Conservation (phyloP, 2,329 filamentous ascomycete genomes). For the Niveomyces coronatus region DNA sequence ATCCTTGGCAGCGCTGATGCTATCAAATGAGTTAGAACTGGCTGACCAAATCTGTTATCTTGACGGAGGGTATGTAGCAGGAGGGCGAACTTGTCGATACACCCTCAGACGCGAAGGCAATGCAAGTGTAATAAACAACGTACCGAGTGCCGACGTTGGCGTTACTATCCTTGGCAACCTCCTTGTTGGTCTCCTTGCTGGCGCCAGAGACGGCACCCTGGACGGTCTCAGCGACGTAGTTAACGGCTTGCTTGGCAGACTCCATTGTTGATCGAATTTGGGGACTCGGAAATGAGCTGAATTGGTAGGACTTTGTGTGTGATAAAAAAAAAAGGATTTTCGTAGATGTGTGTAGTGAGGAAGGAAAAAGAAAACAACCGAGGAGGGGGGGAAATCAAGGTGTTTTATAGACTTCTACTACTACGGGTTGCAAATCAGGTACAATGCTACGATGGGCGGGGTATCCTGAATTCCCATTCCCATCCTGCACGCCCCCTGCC, state of each 20-base stretch:
- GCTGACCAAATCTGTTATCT: too few species aligned
- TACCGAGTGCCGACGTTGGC: slow-evolving; percentile 43
- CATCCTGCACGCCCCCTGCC: background rate
- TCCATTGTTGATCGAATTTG: slow-evolving; percentile 35
- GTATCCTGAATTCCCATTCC: background rate
- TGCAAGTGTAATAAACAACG: slow-evolving; percentile 12
- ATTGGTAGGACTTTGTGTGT: background rate
- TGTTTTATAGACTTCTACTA: slow-evolving; percentile 9
- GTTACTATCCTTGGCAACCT: slow-evolving; percentile 52
- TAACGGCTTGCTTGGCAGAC: slow-evolving; percentile 48
- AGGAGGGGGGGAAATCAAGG: background rate
- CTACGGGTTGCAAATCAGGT: background rate
- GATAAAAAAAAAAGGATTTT: background rate
- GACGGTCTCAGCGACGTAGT: slow-evolving; percentile 59
- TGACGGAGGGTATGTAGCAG: too few species aligned
- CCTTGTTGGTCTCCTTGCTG: slow-evolving; percentile 63
- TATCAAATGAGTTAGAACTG: slow-evolving; percentile 25
- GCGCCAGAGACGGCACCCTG: slow-evolving; percentile 45
- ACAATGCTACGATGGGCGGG: background rate
- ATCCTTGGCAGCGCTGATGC: slow-evolving; percentile 37
- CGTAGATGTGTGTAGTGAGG: slow-evolving; percentile 5
- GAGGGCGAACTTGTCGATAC: too few species aligned
- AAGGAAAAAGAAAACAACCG: background rate
- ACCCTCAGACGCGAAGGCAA: background rate
- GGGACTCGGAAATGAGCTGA: slow-evolving; percentile 11